Base-by-base conservation (phyloP, 2,329 filamentous ascomycete genomes). In the Colletotrichum acutatum region DNA sequence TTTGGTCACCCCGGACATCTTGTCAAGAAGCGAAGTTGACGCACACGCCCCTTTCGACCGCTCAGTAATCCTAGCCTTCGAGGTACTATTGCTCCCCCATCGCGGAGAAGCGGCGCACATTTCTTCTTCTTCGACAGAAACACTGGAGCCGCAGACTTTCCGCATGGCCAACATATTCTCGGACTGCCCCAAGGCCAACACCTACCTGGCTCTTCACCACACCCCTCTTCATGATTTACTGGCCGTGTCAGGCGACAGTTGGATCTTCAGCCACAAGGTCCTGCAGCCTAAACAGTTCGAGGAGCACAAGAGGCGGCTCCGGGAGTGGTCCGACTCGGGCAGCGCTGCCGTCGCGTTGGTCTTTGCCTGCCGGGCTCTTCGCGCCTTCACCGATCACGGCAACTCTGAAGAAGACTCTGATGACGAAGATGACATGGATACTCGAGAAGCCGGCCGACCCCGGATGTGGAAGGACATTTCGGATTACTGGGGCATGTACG, bases 201-300 rank as follows among this genome's bases (percentile, higher is more conserved):
- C 87, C 0, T 90, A 90, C 77, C 80, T 90, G 22, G 88, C 90
- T 1, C 81, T 91, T 1, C 84, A 90, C 74, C 83, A 89, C 76
- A 90, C 89, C 0, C 90, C 89, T n/a, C 84, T 91, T 5, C 85
- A 87, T 74, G 86, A 86, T 74, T 84, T 91, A 0, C 83, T 91
- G 22, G 88, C 88, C 12, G 87, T 91, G 8, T 87, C 87, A 32
- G 89, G 89, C 60, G 86, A 90, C 74, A 89, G 85, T 65, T 91
- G 88, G 88, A 82, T 89, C 24, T 90, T 90, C 76, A 85, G 86
- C 63, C 84, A 86, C 67, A 91, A 91, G 76, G 80, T 90, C 5
- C 78, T 84, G 2, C 80, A 83, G 5, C 78, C 80, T 2, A 81
- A 82, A 30, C 78, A 82, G 12, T 91, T 88, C 75, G 76, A 80